phyloP scores from a whole-genome alignment of 1,284 basidiomycete genomes.

The Coniferiporia sulphurascens region DNA sequence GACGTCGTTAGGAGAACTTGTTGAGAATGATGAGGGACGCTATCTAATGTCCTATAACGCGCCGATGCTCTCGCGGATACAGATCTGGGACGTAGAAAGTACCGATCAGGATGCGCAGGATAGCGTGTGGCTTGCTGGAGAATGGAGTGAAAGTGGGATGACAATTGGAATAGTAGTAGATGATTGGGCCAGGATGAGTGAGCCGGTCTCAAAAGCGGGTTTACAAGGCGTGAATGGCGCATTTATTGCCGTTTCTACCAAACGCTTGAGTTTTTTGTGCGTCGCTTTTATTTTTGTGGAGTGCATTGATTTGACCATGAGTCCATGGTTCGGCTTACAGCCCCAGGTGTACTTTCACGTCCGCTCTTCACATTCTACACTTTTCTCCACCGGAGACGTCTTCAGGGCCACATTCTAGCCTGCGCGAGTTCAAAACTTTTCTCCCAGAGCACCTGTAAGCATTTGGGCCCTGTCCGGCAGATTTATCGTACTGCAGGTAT shows the following conservation, averaged over 20 bases:
- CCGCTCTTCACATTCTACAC: neutral
- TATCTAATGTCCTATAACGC: conserved; percentile 6
- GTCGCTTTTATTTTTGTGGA: neutral
- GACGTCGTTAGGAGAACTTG: conserved; percentile 19
- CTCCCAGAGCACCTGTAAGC: conserved; percentile 1
- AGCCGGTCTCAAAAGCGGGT: neutral
- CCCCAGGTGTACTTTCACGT: neutral
- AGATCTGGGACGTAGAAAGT: neutral
- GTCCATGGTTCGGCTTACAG: too few relatives aligned
- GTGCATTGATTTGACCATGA: neutral
- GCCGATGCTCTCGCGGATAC: too few relatives aligned
- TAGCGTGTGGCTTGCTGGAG: neutral
- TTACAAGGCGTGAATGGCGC: neutral
- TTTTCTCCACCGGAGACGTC: neutral
- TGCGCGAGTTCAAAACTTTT: neutral
- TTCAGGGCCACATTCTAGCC: too few relatives aligned
- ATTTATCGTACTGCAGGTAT: conserved; percentile 3
- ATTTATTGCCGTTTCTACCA: neutral
- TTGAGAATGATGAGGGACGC: conserved; percentile 4
- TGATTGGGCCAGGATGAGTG: neutral
- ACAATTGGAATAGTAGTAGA: conserved; percentile 10
- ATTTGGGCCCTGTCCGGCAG: conserved; percentile 9
- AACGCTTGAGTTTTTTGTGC: too few relatives aligned
- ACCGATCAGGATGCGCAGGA: neutral
- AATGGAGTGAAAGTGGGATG: conserved; percentile 8